phyloP scores from a whole-genome alignment of 768 basidiomycete genomes.

The Leccinum arenicola region DNA sequence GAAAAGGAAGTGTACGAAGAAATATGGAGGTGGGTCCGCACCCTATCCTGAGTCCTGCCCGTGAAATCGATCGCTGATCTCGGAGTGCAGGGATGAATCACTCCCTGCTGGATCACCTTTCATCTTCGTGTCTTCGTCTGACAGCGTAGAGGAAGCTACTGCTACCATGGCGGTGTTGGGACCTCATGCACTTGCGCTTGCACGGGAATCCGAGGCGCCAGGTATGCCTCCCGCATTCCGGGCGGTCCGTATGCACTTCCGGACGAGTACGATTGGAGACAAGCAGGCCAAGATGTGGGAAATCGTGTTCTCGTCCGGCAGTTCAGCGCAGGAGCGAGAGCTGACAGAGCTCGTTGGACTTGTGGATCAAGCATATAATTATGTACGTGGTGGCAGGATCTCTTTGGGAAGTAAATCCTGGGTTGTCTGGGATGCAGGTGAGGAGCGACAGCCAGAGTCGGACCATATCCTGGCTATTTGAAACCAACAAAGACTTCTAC shows the following conservation, averaged over 20 bases:
- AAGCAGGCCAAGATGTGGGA: constrained; percentile 3
- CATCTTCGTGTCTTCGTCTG: constrained; percentile 22
- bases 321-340: constrained; percentile 10
- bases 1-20: constrained; percentile 19
- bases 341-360: constrained; percentile 14
- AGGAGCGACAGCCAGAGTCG: not conserved
- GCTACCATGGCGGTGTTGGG: constrained; percentile 26
- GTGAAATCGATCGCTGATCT: not conserved
- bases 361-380: not conserved
- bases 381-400: not conserved
- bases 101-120: constrained; percentile 12
- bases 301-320: constrained; percentile 15
- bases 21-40: constrained; percentile 19
- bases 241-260: constrained; percentile 19
- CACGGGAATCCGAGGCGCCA: constrained; percentile 7
- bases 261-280: not conserved
- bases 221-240: constrained; percentile 1
- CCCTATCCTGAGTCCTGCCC: no score
- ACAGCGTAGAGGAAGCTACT: constrained; percentile 8
- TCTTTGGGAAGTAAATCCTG: constrained; percentile 14
- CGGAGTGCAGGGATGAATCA: constrained; percentile 19
- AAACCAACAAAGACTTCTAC: not conserved
- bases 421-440: constrained; percentile 23
- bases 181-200: constrained; percentile 22
- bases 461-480: not conserved